Evolutionary conservation across 2,329 filamentous ascomycete genomes (phyloP).

Genomic region (Aspergillus quadricinctus): DNA sequence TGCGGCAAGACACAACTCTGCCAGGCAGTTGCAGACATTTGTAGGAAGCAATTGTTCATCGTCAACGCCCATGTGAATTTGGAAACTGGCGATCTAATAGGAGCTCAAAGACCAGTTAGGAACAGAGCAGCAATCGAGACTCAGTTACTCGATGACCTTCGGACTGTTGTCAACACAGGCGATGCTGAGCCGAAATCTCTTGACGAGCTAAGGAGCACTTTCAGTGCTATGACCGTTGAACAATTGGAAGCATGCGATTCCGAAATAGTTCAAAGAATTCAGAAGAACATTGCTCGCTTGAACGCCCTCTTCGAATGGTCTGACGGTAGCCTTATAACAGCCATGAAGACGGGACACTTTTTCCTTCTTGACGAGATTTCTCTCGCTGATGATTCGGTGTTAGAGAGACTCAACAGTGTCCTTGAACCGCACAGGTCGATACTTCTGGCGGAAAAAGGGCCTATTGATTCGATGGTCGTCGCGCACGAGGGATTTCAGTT

Average conservation of each 20-base stretch:
- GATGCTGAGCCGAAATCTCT: constrained; percentile 37
- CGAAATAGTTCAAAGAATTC: constrained; percentile 42
- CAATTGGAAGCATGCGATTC: constrained; percentile 46
- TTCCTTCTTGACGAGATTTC: constrained; percentile 98
- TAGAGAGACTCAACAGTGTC: constrained; percentile 94
- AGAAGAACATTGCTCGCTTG: constrained; percentile 55
- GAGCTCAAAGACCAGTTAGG: constrained; percentile 84
- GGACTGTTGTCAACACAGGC: constrained; percentile 37
- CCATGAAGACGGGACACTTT: constrained; percentile 84
- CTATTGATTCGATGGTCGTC: constrained; percentile 72
- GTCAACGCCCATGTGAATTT: constrained; percentile 98
- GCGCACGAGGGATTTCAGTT: constrained; percentile 84
- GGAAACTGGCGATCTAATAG: constrained; percentile 94
- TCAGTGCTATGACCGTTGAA: constrained; percentile 51
- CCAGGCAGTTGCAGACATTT: constrained; percentile 80
- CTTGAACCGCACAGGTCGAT: constrained; percentile 83
- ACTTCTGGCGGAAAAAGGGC: constrained; percentile 88
- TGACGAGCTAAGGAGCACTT: constrained; percentile 56
- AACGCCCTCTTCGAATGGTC: constrained; percentile 95
- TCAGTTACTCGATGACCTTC: constrained; percentile 60
- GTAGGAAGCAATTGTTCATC: constrained; percentile 72
- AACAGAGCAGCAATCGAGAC: constrained; percentile 73
- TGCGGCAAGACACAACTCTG: constrained; percentile 97
- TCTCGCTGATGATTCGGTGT: constrained; percentile 91
- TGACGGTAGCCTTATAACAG: constrained; percentile 86